Evolutionary conservation across 164 flowering plant genomes (phyloP).

Genomic region (Protea cynaroides): DNA sequence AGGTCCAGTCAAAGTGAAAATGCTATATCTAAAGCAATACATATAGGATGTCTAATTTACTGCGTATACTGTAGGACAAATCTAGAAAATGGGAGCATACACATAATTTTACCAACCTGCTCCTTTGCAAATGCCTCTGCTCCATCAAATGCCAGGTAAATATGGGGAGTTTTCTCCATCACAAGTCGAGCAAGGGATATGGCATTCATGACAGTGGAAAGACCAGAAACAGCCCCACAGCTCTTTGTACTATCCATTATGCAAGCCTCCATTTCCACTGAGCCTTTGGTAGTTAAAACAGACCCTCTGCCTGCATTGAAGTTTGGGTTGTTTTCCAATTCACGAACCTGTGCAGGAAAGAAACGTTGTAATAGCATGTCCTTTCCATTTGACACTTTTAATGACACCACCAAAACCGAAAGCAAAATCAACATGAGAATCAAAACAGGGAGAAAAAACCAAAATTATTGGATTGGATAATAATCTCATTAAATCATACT

Average conservation of each 20-base stretch:
- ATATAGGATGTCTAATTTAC: too few relatives aligned
- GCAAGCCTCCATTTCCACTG: conserved; percentile 96
- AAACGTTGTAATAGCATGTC: not conserved
- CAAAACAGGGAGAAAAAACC: not conserved
- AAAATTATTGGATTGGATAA: too few relatives aligned
- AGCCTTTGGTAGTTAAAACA: conserved; percentile 69
- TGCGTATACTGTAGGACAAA: too few relatives aligned
- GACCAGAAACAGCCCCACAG: conserved; percentile 95
- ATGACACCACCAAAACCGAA: not conserved
- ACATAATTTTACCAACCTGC: conserved; percentile 43
- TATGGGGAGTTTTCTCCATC: conserved; percentile 97
- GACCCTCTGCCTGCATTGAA: conserved; percentile 95
- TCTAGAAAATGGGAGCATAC: not conserved
- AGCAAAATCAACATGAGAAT: not conserved
- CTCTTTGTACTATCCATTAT: conserved; percentile 95
- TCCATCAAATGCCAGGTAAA: conserved; percentile 90
- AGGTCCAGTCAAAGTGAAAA: not conserved
- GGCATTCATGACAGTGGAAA: conserved; percentile 79
- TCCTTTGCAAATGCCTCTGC: conserved; percentile 96
- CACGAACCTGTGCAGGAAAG: conserved; percentile 58
- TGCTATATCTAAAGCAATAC: not conserved
- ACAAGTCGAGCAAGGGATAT: conserved; percentile 84
- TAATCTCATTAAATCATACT: too few relatives aligned
- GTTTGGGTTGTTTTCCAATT: conserved; percentile 72
- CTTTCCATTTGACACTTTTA: too few relatives aligned